Base-by-base conservation (phyloP, 768 basidiomycete species). In the Suillus alpinus region DNA sequence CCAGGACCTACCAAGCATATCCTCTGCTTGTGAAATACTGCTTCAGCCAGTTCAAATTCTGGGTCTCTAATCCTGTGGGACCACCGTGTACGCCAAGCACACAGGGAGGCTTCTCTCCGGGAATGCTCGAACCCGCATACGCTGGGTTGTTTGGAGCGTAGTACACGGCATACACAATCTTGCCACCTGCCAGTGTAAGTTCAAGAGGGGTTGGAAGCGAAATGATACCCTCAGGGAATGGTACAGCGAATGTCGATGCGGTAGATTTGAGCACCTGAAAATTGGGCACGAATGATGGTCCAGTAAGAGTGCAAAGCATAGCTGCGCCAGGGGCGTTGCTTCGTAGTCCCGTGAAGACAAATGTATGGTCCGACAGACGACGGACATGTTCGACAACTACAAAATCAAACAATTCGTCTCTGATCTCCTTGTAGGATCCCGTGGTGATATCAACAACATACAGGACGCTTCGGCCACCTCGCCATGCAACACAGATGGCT, bases 11-110 rank as follows among this genome's bases (percentile, higher is more conserved):
- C 89, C 87, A 91, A n/a, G 80, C 88, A 75, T 82, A 92, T 31
- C 89, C 88, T 5, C 88, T 80, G 34, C 83, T 83, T 0, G 89
- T 91, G 63, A 84, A 91, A 65, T 81, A 92, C 64, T 88, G 80
- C 50, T 76, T 81, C n/a, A 65, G 69, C 83, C 84, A 84, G 14
- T 69, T 70, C 37, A 92, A 70, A 0, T 76, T 81, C 57, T 86
- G 84, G 1, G 62, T 20, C 4, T 76, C 74, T 4, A 77, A 70
- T 3, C 65, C 66, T 0, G 89, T 92, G 0, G 92, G 92, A 0
- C 91, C 91, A 0, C 92, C 92, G 61, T 93, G 92, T 5, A 81
- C 80, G 39, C 78, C 65, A 13, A 91, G 74, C 8, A 91, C 77
- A 59, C 84, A 85, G 9, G 92, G 92, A 0, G 92, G 92, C 55